Evolutionary conservation across 1,284 basidiomycete genomes (phyloP), one percentile per base, ranked within the genome.

Genomic region (Heliocybe sulcata): DNA sequence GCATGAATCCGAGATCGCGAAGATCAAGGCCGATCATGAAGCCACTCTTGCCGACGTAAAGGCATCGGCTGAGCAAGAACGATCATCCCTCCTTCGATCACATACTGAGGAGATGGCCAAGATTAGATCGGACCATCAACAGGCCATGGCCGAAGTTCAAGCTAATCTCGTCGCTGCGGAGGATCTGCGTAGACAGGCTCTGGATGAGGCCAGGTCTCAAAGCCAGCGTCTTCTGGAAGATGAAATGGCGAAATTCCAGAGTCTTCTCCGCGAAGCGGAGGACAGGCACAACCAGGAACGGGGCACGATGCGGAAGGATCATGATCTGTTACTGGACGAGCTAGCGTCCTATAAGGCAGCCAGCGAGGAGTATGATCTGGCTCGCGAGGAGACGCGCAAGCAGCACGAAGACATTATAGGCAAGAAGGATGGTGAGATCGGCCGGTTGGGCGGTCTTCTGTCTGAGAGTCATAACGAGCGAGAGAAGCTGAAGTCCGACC

Each of bases 271-370:
- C 52, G 68, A 73, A 31, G 58, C 74, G 26, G 69, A 75, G 42
- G 63, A 64, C 53, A 65, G 63, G 51, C 75, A 80, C 52, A 62
- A 71, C 23, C 66, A 70, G 54, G 77, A 81, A 52, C 63, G 69
- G 14, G 72, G 73, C 22, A 64, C 68, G 2, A 69, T 84, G 52
- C 72, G 71, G 48, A 75, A 76, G 58, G 77, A 83, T 52, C 78
- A 78, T 35, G 79, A 82, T 20, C 59, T 78, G 9, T 73, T 90
- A 31, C 63, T 75, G 3, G 75, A 85, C 56, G 82, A 92, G 63
- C 69, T 88, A 4, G 80, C 81, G 56, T 73, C 81, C 1, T 77
- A 85, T 67, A 85, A 85, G 64, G 74, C 73, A 45, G 77, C 81
- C 2, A 75, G 80, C 10, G 76, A 80, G 53, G 82, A 90, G 60